These are phyloP conservation scores for Cyberlindnera misumaiensis DNA, from an alignment of 805 yeast species.

Conservation along the genomic window DNA sequence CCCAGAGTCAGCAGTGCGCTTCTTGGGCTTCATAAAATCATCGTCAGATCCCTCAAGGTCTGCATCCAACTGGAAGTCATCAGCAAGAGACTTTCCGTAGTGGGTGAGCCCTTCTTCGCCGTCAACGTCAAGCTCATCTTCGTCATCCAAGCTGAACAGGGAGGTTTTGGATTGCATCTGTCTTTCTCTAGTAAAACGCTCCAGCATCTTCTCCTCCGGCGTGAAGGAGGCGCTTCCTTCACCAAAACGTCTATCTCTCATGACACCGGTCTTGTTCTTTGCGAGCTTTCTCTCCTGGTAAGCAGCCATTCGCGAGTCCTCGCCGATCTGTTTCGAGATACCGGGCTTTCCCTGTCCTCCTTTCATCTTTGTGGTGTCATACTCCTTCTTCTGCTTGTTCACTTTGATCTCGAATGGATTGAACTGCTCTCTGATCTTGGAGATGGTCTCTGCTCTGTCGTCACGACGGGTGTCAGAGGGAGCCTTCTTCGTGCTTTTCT, in stretches of 20 bases:
- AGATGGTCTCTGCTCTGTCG: slow-evolving; percentile 51
- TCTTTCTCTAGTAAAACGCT: slow-evolving; percentile 85
- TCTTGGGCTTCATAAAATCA: slow-evolving; percentile 28
- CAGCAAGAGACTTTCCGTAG: slow-evolving; percentile 63
- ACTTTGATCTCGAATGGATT: slow-evolving; percentile 83
- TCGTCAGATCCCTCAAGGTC: slow-evolving; percentile 31
- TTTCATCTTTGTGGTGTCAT: slow-evolving; percentile 34
- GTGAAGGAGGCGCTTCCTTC: slow-evolving; percentile 65
- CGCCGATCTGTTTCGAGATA: slow-evolving; percentile 60
- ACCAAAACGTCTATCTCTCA: slow-evolving; percentile 87
- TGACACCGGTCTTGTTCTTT: slow-evolving; percentile 69
- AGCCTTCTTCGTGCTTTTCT: slow-evolving; percentile 38
- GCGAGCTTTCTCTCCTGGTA: slow-evolving; percentile 58
- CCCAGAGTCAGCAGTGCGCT: slow-evolving; percentile 24
- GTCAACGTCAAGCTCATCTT: slow-evolving; percentile 34
- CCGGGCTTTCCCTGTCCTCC: slow-evolving; percentile 64
- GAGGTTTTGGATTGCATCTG: slow-evolving; percentile 54
- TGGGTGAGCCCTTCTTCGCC: slow-evolving; percentile 57
- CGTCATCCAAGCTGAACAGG: slow-evolving; percentile 60
- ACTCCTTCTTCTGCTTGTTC: slow-evolving; percentile 65
- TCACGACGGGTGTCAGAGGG: slow-evolving; percentile 66
- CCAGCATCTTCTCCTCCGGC: slow-evolving; percentile 93
- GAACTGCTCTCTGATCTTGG: slow-evolving; percentile 70
- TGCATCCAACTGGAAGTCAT: slow-evolving; percentile 46
- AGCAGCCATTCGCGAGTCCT: slow-evolving; percentile 52